Base-by-base conservation (phyloP, 2,329 filamentous ascomycete species). In the Aspergillus sclerotialis region DNA sequence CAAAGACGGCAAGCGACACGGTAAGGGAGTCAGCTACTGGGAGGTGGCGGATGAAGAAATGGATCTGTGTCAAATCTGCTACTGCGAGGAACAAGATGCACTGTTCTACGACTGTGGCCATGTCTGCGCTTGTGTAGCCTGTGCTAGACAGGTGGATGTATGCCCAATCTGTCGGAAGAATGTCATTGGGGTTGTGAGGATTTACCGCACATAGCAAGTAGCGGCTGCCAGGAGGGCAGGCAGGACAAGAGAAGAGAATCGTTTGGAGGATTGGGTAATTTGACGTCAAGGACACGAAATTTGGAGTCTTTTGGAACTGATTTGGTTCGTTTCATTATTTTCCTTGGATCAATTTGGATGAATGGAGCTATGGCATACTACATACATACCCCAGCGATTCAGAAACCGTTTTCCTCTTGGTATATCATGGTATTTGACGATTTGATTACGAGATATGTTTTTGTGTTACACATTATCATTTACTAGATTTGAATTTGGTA, bases 31-130 rank as follows among this genome's bases (percentile, higher is more conserved):
- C 24, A 78, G 75, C 36, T 70, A 72, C 43, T 80, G 75, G 68
- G 72, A 75, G 45, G 70, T 75, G 16, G 76, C 76, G 2, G 75
- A 80, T 35, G 75, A 80, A 37, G 73, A 77, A 42, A 69, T 72
- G 54, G 65, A 70, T 29, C 51, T 74, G 5, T 81, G 77, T 50
- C 67, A 73, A 37, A 79, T 81, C 37, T 81, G 77, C 61, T 80
- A 73, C 55, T 69, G 72, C n/a, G 68, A 71, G 28, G 69, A 70
- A 27, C 72, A 76, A 35, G 72, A 77, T 40, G 72, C 75, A 4
- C 66, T 76, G 5, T 79, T 81, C 51, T 76, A 75, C 44, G 73
- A 76, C 42, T 81, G 77, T 43, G 77, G 77, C 0, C 77, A 81
- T 48, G 73, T 80, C 12, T 71, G 76, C 29, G 72, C 76, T 3